Evolutionary conservation across 2,329 filamentous ascomycete species (phyloP).

Genomic region (Sodiomyces alkalinus): DNA sequence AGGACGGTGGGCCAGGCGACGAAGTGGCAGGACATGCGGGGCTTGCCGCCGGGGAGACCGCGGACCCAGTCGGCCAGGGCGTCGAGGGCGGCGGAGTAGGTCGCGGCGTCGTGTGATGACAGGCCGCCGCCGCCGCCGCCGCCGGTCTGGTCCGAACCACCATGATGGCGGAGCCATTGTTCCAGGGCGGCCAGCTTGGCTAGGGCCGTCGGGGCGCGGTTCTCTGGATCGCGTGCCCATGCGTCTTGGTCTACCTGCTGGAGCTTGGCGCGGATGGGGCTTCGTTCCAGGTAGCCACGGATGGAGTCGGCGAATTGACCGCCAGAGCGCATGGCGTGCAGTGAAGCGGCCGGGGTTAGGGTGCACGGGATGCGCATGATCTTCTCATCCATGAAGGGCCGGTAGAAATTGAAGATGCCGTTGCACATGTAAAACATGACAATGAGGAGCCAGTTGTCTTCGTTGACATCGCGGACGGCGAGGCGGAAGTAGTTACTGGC

Average conservation of each 20-base stretch:
- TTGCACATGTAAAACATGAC: constrained; percentile 7
- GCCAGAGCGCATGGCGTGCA: constrained; percentile 5
- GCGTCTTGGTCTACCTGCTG: constrained; percentile 5
- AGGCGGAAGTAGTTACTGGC: constrained; percentile 8
- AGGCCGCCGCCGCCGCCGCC: constrained; percentile 1
- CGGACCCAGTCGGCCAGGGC: constrained; percentile 5
- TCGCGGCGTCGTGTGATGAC: background rate
- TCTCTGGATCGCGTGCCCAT: constrained; percentile 2
- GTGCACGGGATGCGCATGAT: constrained; percentile 3
- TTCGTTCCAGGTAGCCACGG: constrained; percentile 4
- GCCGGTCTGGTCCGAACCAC: too few species aligned
- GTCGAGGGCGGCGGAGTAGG: constrained; percentile 2
- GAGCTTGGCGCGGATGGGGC: constrained; percentile 5
- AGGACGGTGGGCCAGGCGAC: constrained; percentile 7
- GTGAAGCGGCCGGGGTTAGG: constrained; percentile 5
- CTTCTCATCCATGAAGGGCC: constrained; percentile 7
- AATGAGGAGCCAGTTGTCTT: constrained; percentile 7
- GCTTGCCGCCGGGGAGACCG: constrained; percentile 4
- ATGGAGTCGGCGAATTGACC: constrained; percentile 6
- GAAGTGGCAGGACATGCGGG: constrained; percentile 7
- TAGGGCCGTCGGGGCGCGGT: constrained; percentile 2
- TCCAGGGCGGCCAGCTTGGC: constrained; percentile 5
- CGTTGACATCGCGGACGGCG: constrained; percentile 5
- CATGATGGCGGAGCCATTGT: background rate
- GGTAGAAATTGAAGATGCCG: constrained; percentile 8